A percentile compares a stretch with the other conserved stretches of the same genome.
Conservation (phyloP, 2,329 filamentous ascomycete species). For the Tolypocladium amazonense region DNA sequence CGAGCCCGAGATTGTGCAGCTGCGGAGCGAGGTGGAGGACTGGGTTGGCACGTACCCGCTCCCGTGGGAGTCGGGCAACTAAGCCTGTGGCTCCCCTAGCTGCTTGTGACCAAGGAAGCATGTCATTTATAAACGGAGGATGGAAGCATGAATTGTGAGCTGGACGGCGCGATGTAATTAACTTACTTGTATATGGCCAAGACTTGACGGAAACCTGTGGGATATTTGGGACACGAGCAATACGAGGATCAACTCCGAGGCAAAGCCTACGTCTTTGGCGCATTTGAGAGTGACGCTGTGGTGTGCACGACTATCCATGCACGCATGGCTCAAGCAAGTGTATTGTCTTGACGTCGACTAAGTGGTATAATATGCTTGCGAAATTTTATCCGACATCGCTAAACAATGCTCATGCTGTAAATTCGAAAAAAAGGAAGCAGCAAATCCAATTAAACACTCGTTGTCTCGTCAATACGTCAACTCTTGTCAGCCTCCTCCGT, state of each 20-base stretch:
- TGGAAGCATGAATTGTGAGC: not conserved
- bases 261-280: not conserved
- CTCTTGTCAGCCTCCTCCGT: not conserved
- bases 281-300: not conserved
- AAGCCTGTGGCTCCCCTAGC: not conserved
- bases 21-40: slow-evolving; percentile 64
- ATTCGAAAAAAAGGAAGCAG: too few relatives aligned
- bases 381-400: not conserved
- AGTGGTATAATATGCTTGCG: not conserved
- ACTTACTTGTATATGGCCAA: slow-evolving; percentile 2
- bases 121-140: not conserved
- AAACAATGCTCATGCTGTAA: not conserved
- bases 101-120: not conserved
- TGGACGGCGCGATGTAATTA: slow-evolving; percentile 5
- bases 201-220: not conserved
- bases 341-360: not conserved
- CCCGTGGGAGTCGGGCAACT: slow-evolving; percentile 47
- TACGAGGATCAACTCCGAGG: slow-evolving; percentile 5
- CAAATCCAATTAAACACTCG: not conserved
- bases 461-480: not conserved
- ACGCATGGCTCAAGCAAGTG: not conserved
- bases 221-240: not conserved
- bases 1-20: slow-evolving; percentile 60
- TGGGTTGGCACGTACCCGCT: slow-evolving; percentile 68
- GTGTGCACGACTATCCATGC: not conserved